Conservation (phyloP, 2,329 filamentous ascomycete genomes). For the Cladosporium colombiae region DNA sequence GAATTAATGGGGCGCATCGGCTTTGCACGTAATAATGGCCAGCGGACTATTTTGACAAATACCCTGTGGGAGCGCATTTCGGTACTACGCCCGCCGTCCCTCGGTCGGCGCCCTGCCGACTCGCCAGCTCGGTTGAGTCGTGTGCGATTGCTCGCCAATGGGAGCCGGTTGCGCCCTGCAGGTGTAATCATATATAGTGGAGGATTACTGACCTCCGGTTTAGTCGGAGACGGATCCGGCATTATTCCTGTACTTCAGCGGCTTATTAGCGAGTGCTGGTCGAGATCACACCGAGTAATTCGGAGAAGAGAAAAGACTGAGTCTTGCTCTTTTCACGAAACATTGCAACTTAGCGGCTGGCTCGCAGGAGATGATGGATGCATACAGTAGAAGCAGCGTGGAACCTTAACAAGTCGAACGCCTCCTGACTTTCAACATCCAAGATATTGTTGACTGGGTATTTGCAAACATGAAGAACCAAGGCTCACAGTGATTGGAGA, state of each 20-base stretch:
- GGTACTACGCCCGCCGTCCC: background rate
- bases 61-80: background rate
- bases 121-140: background rate
- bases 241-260: background rate
- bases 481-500: too few species aligned
- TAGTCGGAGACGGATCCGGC: background rate
- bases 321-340: background rate
- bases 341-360: background rate
- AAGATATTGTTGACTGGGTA: background rate
- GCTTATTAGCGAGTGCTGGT: background rate
- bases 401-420: background rate
- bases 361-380: background rate
- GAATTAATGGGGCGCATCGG: background rate
- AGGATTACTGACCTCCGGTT: background rate
- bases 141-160: background rate
- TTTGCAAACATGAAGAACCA: background rate
- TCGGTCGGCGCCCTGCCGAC: background rate
- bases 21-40: background rate
- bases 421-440: background rate
- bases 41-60: background rate
- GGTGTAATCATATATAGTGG: background rate
- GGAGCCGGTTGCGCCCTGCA: background rate
- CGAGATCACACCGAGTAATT: background rate
- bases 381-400: background rate
- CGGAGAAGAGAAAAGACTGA: background rate